A percentile compares a stretch with the other conserved stretches of the same genome.
phyloP scores from a whole-genome alignment of 805 yeast genomes.

The Tetrapisispora namnaoensis region DNA sequence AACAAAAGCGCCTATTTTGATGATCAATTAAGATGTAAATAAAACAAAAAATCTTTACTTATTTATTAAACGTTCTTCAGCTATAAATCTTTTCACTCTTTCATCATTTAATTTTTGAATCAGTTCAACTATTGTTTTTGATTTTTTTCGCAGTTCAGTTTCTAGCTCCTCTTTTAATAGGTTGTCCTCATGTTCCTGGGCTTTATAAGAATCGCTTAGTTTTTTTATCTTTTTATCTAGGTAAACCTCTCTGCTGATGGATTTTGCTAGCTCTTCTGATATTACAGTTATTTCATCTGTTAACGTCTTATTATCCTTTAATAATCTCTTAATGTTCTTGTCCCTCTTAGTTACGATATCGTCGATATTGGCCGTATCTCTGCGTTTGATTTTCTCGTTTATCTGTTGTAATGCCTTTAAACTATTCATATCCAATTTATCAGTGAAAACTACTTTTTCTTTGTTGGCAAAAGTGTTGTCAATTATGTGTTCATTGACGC shows the following conservation, averaged over 20 bases:
- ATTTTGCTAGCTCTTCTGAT: conserved; percentile 61
- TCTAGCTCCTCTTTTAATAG: neutral
- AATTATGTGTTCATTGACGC: neutral
- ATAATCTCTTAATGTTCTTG: conserved; percentile 44
- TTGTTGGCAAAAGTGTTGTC: neutral
- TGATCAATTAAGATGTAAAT: no score
- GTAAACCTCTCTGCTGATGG: conserved; percentile 40
- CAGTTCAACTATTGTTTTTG: conserved; percentile 40
- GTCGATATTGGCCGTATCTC: conserved; percentile 3
- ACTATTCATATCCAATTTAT: neutral
- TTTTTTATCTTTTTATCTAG: neutral
- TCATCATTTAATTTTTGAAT: conserved; percentile 54
- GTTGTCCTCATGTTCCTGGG: neutral
- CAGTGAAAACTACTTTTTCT: neutral
- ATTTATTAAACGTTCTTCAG: conserved; percentile 51
- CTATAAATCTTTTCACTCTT: conserved; percentile 52
- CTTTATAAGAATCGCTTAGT: neutral
- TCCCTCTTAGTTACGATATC: conserved; percentile 1
- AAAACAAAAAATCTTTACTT: no score
- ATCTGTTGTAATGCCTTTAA: neutral
- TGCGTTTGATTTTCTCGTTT: conserved; percentile 7
- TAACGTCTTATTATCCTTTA: conserved; percentile 30
- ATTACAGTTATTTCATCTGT: conserved; percentile 57
- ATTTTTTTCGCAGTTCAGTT: conserved; percentile 30
- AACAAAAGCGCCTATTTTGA: no score